Percentiles rank a stretch among this genome's conserved stretches.
These are phyloP conservation scores for Cyclotella distinguenda DNA, from an alignment of 108 stramenopile species.

Conservation along the genomic window DNA sequence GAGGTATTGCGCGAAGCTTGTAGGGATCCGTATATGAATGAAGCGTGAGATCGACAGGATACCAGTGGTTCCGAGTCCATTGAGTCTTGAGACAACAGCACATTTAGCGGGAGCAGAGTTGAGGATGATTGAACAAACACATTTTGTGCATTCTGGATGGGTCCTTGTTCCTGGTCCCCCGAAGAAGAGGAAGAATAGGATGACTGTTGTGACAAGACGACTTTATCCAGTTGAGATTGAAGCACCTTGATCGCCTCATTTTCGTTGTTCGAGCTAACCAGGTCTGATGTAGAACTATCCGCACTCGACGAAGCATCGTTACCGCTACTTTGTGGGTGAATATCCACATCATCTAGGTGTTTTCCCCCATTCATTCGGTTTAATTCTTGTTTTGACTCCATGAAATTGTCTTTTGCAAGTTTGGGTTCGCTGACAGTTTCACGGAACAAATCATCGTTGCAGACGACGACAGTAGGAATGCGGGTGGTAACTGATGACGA, in stretches of 20 bases:
- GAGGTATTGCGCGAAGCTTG: background rate
- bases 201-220: background rate
- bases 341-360: too few species aligned
- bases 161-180: background rate
- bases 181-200: constrained; percentile 7
- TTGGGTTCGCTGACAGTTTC: background rate
- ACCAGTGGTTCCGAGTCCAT: constrained; percentile 48
- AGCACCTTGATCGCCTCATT: background rate
- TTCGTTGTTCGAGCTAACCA: background rate
- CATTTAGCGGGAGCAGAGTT: constrained; percentile 16
- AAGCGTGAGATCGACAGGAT: constrained; percentile 16
- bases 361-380: too few species aligned
- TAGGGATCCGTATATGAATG: background rate
- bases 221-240: background rate
- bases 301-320: too few species aligned
- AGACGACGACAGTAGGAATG: constrained; percentile 8
- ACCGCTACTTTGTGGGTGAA: too few species aligned
- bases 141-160: background rate
- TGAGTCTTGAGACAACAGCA: constrained; percentile 32
- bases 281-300: constrained; percentile 2
- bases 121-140: constrained; percentile 27
- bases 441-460: constrained; percentile 2
- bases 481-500: too few species aligned
- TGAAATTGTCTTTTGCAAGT: background rate
- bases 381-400: background rate